These are phyloP conservation scores for Sedum album DNA, from an alignment of 164 flowering plant genomes.

Conservation along the genomic window DNA sequence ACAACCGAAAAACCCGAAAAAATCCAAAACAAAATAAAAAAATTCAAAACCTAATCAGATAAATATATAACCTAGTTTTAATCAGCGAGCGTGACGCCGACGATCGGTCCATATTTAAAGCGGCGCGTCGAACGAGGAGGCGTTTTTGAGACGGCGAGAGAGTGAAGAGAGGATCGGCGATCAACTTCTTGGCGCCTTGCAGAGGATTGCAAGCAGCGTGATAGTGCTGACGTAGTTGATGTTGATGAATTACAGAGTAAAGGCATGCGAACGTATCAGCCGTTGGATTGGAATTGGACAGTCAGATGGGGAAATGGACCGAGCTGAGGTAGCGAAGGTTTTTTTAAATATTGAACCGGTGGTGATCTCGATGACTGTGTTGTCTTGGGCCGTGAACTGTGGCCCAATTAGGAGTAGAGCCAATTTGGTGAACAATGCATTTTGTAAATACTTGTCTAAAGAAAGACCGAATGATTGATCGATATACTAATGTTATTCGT, in stretches of 20 bases:
- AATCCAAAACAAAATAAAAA: neutral
- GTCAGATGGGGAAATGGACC: too few species aligned
- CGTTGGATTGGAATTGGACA: too few species aligned
- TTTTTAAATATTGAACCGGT: too few species aligned
- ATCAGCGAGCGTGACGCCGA: neutral
- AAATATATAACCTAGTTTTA: neutral
- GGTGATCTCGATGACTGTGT: too few species aligned
- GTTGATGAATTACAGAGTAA: neutral
- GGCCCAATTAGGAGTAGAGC: too few species aligned
- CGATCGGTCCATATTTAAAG: neutral
- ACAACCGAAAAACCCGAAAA: neutral
- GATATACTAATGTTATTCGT: too few species aligned
- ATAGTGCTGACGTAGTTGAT: neutral
- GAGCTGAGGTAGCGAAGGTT: too few species aligned
- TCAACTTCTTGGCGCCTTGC: neutral
- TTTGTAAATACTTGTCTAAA: too few species aligned
- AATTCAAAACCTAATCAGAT: neutral
- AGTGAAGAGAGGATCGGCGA: neutral
- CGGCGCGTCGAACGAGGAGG: neutral
- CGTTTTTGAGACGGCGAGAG: neutral
- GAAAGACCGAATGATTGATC: too few species aligned
- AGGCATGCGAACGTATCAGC: too few species aligned
- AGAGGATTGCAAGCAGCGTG: neutral
- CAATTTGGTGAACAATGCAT: too few species aligned
- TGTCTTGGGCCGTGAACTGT: too few species aligned